These are phyloP conservation scores for Phytopythium ostracodes DNA, from an alignment of 352 stramenopile species.

Conservation along the genomic window DNA sequence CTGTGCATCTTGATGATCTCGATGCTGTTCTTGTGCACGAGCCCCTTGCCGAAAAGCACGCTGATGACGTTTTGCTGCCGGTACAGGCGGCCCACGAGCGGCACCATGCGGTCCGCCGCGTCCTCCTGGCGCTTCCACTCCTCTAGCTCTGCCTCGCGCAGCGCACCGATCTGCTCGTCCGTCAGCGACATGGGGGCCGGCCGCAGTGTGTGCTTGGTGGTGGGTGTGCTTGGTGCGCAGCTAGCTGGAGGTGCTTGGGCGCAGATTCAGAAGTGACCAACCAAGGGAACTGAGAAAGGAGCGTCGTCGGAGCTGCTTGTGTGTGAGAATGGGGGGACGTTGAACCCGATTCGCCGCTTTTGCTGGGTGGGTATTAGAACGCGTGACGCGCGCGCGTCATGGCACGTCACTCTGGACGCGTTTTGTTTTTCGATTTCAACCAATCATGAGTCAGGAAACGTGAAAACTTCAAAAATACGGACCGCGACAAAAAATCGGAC, in stretches of 20 bases:
- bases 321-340: background rate
- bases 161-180: slow-evolving; percentile 41
- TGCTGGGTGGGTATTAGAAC: background rate
- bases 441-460: slow-evolving; percentile 5
- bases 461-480: slow-evolving; percentile 14
- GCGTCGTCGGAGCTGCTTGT: background rate
- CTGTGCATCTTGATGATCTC: slow-evolving; percentile 81
- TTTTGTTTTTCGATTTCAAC: background rate
- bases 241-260: background rate
- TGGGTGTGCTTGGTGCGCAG: background rate
- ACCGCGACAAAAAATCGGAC: background rate
- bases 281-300: background rate
- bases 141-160: slow-evolving; percentile 60
- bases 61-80: slow-evolving; percentile 79
- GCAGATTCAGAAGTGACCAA: slow-evolving; percentile 22
- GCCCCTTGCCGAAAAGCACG: slow-evolving; percentile 79
- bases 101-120: slow-evolving; percentile 80
- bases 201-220: background rate
- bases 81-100: slow-evolving; percentile 80
- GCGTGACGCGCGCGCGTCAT: slow-evolving; percentile 15
- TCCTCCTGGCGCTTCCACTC: slow-evolving; percentile 80
- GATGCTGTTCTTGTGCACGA: slow-evolving; percentile 85
- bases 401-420: background rate
- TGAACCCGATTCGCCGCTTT: slow-evolving; percentile 1
- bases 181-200: slow-evolving; percentile 22